phyloP scores from a whole-genome alignment of 108 stramenopile species.

The Cyclotella kingstonii region DNA sequence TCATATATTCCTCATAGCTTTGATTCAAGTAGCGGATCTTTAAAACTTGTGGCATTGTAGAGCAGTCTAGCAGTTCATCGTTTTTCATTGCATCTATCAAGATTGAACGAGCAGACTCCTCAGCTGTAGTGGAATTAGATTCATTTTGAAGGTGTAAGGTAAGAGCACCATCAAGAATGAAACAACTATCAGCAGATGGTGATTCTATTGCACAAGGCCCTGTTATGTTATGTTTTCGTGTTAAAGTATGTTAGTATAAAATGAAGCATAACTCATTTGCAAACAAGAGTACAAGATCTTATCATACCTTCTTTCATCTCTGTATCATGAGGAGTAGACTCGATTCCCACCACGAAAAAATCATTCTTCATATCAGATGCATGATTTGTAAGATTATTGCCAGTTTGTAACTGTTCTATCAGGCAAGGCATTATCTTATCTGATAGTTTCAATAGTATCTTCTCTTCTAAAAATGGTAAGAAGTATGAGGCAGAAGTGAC shows the following conservation, averaged over 20 bases:
- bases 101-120: constrained; percentile 15
- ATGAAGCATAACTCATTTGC: too few species aligned
- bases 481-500: constrained; percentile 13
- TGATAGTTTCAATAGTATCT: constrained; percentile 16
- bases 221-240: not conserved
- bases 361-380: too few species aligned
- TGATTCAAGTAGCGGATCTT: constrained; percentile 25
- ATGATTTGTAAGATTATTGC: too few species aligned
- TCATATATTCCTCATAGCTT: constrained; percentile 20
- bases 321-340: not conserved
- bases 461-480: constrained; percentile 18
- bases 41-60: constrained; percentile 19
- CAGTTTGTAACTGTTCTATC: too few species aligned
- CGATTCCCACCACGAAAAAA: constrained; percentile 1
- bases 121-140: constrained; percentile 6
- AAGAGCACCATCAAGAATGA: constrained; percentile 29
- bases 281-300: too few species aligned
- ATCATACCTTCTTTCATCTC: not conserved
- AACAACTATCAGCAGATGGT: constrained; percentile 21
- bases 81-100: constrained; percentile 17
- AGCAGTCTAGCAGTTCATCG: constrained; percentile 17
- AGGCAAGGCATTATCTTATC: too few species aligned
- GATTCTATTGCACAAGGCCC: constrained; percentile 15
- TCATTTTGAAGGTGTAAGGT: constrained; percentile 5
- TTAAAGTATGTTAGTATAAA: not conserved